Conservation (phyloP, 2,329 filamentous ascomycete genomes). For the Aspergillus brunneoviolaceus region DNA sequence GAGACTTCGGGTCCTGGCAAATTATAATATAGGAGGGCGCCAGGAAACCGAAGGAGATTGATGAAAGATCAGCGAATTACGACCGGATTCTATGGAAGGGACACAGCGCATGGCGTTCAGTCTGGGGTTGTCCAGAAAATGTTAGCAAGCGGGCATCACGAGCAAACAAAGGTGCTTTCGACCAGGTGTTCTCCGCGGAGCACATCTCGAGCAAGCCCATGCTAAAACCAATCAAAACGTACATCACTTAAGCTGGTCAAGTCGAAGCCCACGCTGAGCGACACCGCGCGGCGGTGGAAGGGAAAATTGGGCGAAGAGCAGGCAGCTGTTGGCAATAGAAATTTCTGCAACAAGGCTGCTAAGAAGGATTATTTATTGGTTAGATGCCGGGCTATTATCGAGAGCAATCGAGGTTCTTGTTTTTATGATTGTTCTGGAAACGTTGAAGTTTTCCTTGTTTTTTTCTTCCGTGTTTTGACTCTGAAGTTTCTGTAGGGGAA, state of each 20-base stretch:
- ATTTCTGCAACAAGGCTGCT: neutral
- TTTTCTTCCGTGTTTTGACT: neutral
- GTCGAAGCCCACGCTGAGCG: conserved; percentile 25
- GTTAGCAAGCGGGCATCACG: neutral
- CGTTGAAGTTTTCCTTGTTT: neutral
- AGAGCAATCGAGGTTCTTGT: neutral
- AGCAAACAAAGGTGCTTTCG: neutral
- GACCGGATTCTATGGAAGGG: conserved; percentile 16
- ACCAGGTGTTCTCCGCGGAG: neutral
- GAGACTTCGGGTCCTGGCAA: neutral
- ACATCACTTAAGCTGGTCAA: conserved; percentile 10
- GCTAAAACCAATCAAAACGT: conserved; percentile 17
- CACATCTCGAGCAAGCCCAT: conserved; percentile 9
- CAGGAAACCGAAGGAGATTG: conserved; percentile 20
- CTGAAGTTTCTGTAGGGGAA: conserved; percentile 3
- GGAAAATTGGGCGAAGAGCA: conserved; percentile 12
- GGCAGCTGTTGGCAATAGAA: conserved; percentile 1
- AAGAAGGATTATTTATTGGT: neutral
- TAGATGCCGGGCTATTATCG: neutral
- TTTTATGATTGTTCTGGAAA: neutral
- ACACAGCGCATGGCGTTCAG: conserved; percentile 27
- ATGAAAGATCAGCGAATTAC: conserved; percentile 22
- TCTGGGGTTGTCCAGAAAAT: conserved; percentile 8
- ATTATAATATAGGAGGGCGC: conserved; percentile 25
- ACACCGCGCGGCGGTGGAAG: conserved; percentile 3